Base-by-base conservation (phyloP, 805 yeast species). In the Metschnikowia baotianmanensis region DNA sequence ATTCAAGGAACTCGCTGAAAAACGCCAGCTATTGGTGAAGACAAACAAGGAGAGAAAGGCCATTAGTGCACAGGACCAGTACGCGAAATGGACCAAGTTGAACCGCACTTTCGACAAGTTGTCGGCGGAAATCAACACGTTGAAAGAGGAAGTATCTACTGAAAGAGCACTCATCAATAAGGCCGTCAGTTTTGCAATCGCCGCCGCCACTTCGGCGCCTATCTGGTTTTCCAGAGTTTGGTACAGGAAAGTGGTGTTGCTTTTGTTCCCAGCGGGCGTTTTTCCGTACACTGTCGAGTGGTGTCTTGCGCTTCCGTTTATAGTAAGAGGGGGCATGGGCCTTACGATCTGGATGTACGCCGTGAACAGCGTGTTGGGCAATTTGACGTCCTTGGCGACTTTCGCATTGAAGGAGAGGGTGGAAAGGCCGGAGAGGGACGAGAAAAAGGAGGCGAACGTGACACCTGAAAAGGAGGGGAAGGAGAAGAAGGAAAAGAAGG, bases 11-110 rank as follows among this genome's bases (percentile, higher is more conserved):
- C 51, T 64, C 22, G 46, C 55, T 4, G 35, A 22, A 5, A 63
- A 59, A 38, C 67, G 72, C 39, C 50, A 56, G 7, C 76, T 83
- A 47, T 75, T 81, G 36, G 57, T 61, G 12, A 59, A 64, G 15
- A 56, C 79, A 17, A 69, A 76, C 50, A 69, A 65, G 11, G 78
- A 81, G 51, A 75, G 88, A 46, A 68, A 77, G 22, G 47, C 71
- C 2, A 76, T 89, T 8, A 78, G 87, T 40, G 91, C 97, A 1
- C 96, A 91, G 61, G 97, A 93, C 59, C 82, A 93, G 55, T 93
- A 91, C 61, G 96, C 97, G 21, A 82, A 78, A 55, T 93, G 98
- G 98, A 95, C 97, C 1, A 88, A 88, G 59, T 71, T 90, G 47
- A 90, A 88, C 55, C 76, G 99, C 35, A 76, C 73, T 51, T 65